A percentile compares a stretch with the other conserved stretches of the same genome.
Evolutionary conservation across 805 yeast genomes (phyloP).

Genomic region (Candida odintsovae): DNA sequence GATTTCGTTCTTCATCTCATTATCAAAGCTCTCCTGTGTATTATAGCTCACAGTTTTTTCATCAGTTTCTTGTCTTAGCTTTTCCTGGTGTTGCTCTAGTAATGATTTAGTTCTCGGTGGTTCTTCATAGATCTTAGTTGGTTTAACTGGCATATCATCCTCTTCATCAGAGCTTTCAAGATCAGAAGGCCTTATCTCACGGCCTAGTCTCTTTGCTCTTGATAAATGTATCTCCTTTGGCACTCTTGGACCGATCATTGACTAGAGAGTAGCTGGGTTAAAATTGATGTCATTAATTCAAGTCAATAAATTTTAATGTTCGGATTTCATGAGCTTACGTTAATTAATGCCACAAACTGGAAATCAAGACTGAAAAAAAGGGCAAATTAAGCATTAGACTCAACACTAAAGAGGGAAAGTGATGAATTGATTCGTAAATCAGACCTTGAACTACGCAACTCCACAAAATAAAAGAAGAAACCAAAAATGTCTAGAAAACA

Average conservation of each 20-base stretch:
- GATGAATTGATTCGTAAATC: too few species aligned
- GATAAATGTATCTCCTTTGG: not conserved
- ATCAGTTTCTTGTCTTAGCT: not conserved
- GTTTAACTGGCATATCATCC: not conserved
- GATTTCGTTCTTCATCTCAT: not conserved
- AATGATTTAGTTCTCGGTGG: not conserved
- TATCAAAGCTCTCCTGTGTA: not conserved
- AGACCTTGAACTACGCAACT: too few species aligned
- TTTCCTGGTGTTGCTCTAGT: not conserved
- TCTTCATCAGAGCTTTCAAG: not conserved
- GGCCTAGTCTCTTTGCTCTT: not conserved
- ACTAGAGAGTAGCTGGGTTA: too few species aligned
- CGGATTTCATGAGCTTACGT: too few species aligned
- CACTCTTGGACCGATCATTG: not conserved
- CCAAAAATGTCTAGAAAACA: not conserved
- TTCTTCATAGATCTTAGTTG: not conserved
- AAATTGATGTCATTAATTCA: too few species aligned
- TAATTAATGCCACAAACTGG: too few species aligned
- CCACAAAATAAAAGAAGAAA: not conserved
- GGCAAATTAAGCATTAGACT: too few species aligned
- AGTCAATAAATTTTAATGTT: too few species aligned
- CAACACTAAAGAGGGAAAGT: too few species aligned
- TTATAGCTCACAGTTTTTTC: not conserved
- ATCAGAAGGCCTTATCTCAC: not conserved
- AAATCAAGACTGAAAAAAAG: too few species aligned